Percentiles rank a stretch among this genome's conserved stretches.
These are phyloP conservation scores for Oxytropis ochrocephala DNA, from an alignment of 306 rosid genomes.

Conservation along the genomic window DNA sequence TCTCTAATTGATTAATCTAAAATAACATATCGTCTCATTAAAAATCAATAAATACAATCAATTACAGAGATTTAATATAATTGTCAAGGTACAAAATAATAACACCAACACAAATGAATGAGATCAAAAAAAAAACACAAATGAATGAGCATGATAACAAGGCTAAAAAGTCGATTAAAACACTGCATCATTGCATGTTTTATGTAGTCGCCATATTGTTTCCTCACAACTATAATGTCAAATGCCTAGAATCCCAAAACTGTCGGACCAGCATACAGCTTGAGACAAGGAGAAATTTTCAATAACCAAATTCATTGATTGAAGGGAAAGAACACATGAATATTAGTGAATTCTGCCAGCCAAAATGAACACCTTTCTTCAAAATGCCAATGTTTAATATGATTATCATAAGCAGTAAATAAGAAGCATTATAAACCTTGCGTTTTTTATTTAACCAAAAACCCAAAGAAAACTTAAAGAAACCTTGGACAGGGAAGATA, in stretches of 20 bases:
- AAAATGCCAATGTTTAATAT: no score
- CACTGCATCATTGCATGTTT: not conserved
- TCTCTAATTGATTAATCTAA: slow-evolving; percentile 97
- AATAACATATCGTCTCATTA: slow-evolving; percentile 13
- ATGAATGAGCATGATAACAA: not conserved
- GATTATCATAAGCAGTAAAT: no score
- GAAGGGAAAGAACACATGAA: no score
- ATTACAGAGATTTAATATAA: not conserved
- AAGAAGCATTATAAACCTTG: no score
- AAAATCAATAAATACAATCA: slow-evolving; percentile 26
- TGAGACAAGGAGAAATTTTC: no score
- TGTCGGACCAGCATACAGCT: slow-evolving; percentile 7
- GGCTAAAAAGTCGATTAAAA: not conserved
- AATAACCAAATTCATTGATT: no score
- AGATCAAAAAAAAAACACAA: no score
- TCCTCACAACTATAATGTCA: not conserved
- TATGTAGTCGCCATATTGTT: not conserved
- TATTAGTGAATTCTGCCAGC: no score
- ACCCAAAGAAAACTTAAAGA: no score
- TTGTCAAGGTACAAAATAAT: not conserved
- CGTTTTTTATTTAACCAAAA: no score
- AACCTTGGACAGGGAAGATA: no score
- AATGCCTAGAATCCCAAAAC: not conserved
- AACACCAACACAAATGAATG: slow-evolving; percentile 5
- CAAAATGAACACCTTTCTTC: no score